These are phyloP conservation scores for Saccharum hybrid DNA, from an alignment of 202 grass and related monocot genomes.

Conservation along the genomic window DNA sequence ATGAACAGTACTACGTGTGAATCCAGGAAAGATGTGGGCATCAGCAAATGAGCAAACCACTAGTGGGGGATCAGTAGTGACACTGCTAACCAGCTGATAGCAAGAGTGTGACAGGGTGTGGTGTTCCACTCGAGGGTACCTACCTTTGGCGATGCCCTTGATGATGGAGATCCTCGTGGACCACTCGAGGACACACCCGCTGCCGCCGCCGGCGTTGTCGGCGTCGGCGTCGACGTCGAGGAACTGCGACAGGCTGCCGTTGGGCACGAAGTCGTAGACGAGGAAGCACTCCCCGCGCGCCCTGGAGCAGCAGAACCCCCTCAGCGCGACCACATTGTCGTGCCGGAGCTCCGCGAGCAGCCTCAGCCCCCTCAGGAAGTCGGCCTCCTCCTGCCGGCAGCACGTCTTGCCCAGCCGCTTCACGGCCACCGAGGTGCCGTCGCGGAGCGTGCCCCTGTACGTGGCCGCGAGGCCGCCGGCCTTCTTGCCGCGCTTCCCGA, in stretches of 20 bases:
- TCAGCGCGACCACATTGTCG: conserved; percentile 72
- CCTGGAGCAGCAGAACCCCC: conserved; percentile 86
- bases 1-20: conserved; percentile 28
- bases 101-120: conserved; percentile 34
- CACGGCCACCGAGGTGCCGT: conserved; percentile 70
- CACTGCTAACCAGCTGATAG: neutral
- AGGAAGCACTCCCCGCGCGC: conserved; percentile 93
- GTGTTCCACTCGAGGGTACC: conserved; percentile 18
- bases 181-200: conserved; percentile 66
- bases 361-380: conserved; percentile 82
- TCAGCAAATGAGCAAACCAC: neutral
- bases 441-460: conserved; percentile 72
- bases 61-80: conserved; percentile 20
- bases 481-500: conserved; percentile 51
- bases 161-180: conserved; percentile 81
- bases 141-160: conserved; percentile 93
- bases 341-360: conserved; percentile 63
- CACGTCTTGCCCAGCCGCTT: conserved; percentile 84
- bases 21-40: conserved; percentile 35
- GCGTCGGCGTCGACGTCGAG: conserved; percentile 50
- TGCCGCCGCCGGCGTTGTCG: neutral
- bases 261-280: conserved; percentile 84
- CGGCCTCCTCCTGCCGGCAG: conserved; percentile 81
- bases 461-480: conserved; percentile 44
- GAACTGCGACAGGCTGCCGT: conserved; percentile 72